Evolutionary conservation across 2,329 filamentous ascomycete genomes (phyloP).

Genomic region (Clathrospora elynae): DNA sequence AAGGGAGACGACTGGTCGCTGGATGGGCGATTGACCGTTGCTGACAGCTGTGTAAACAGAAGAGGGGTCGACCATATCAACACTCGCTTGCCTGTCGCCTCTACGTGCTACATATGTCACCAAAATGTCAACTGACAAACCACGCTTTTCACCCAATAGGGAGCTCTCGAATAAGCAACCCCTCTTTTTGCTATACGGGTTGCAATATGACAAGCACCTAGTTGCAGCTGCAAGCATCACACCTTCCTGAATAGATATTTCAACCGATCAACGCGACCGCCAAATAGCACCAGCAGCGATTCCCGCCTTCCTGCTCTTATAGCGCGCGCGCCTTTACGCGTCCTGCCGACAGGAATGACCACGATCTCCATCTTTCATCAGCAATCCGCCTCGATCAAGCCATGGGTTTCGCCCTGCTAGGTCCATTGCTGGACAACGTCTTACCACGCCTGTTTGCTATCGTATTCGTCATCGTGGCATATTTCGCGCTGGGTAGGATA

Average conservation of each 20-base stretch:
- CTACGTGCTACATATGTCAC: too few species aligned
- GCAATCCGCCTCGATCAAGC: conserved; percentile 4
- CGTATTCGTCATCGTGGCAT: conserved; percentile 19
- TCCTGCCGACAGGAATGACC: conserved; percentile 9
- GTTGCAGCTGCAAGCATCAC: conserved; percentile 1
- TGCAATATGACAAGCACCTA: too few species aligned
- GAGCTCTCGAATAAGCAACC: too few species aligned
- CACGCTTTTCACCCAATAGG: too few species aligned
- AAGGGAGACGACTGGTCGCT: too few species aligned
- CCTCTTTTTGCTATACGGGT: too few species aligned
- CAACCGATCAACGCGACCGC: neutral
- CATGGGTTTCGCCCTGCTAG: conserved; percentile 16
- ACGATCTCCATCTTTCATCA: neutral
- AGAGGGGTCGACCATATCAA: too few species aligned
- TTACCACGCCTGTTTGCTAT: conserved; percentile 19
- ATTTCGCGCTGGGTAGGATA: conserved; percentile 24
- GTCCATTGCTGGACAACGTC: conserved; percentile 13
- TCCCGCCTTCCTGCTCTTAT: conserved; percentile 5
- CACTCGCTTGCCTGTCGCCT: too few species aligned
- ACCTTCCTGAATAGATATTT: neutral
- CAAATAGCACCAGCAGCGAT: conserved; percentile 1
- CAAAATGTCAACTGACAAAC: too few species aligned
- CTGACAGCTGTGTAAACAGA: too few species aligned
- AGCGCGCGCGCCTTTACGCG: conserved; percentile 7
- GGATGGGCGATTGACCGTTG: too few species aligned